Evolutionary conservation across 306 rosid species (phyloP), one percentile per base, ranked within the genome.

Genomic region (Quercus aquifolioides): DNA sequence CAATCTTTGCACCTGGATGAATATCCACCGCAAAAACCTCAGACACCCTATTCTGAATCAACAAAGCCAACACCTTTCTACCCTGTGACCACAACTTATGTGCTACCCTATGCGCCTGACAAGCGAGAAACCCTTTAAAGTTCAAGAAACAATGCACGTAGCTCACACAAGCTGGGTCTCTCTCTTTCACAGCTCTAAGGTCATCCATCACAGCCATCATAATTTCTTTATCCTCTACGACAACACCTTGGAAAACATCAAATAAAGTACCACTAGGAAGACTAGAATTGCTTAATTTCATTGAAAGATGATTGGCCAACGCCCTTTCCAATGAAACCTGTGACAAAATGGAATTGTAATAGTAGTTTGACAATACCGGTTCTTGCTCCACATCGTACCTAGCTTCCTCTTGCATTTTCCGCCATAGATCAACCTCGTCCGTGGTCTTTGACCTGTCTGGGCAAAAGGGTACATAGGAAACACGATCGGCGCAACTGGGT

Each of bases 101-200:
- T 1, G 98, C 95, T 1, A 90, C 81, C 70, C 99, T 84, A 64
- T 95, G 97, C 25, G 96, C 87, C 18, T 95, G 97, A 55, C 92
- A 85, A 0, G 99, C 94, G 0, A 87, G 81, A 71, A 95, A 95
- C 9, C 99, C 98, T 43, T 95, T 95, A 92, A 89, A 91, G 73
- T 85, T 91, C 58, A 95, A 30, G 83, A 95, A 86, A 71, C 98
- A 91, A 74, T 92, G 98, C 3, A 89, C 85, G 17, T 79, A 89
- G 77, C 89, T 92, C 3, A 90, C 79, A 79, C 99, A 95, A 49
- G 99, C 95, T 3, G 98, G 98, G 77, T 95, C 99, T 33, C 97
- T 78, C 31, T 95, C 94, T 31, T 84, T 90, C n/a, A 86, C 96
- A 3, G 96, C 99, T 57, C 71, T 82, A 11, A 95, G 63, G 68